Evolutionary conservation across 257 asterid species (phyloP).

Genomic region (Gentiana straminea): DNA sequence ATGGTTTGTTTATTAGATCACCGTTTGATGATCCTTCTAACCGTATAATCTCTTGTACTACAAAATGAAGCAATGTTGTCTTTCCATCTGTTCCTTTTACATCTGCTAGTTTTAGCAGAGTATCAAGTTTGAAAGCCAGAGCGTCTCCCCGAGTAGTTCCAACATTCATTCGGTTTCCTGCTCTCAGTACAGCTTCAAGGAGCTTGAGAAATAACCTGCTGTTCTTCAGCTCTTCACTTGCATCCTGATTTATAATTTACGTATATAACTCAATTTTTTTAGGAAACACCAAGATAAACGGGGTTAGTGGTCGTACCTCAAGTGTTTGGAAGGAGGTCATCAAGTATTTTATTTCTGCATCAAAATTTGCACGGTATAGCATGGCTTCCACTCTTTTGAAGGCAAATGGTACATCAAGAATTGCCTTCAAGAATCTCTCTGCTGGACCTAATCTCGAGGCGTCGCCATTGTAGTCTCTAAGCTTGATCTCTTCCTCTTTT

Average conservation of each 20-base stretch:
- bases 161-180: conserved; percentile 93
- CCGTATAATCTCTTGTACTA: conserved; percentile 90
- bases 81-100: conserved; percentile 91
- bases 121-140: conserved; percentile 82
- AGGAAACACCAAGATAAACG: background rate
- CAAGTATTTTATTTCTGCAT: conserved; percentile 68
- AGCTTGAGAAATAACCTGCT: conserved; percentile 88
- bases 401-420: conserved; percentile 84
- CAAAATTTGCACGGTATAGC: conserved; percentile 92
- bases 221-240: conserved; percentile 84
- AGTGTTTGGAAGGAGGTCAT: conserved; percentile 69
- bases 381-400: conserved; percentile 87
- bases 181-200: conserved; percentile 83
- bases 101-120: conserved; percentile 71
- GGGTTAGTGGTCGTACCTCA: conserved; percentile 46
- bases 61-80: conserved; percentile 94
- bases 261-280: background rate
- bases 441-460: conserved; percentile 73
- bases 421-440: conserved; percentile 78
- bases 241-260: conserved; percentile 42
- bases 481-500: conserved; percentile 93
- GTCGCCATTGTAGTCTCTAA: conserved; percentile 61
- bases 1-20: conserved; percentile 13
- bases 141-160: conserved; percentile 95
- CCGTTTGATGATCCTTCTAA: conserved; percentile 50